These are phyloP conservation scores for Ogataea populi-albae DNA, from an alignment of 805 yeast genomes.

Conservation along the genomic window DNA sequence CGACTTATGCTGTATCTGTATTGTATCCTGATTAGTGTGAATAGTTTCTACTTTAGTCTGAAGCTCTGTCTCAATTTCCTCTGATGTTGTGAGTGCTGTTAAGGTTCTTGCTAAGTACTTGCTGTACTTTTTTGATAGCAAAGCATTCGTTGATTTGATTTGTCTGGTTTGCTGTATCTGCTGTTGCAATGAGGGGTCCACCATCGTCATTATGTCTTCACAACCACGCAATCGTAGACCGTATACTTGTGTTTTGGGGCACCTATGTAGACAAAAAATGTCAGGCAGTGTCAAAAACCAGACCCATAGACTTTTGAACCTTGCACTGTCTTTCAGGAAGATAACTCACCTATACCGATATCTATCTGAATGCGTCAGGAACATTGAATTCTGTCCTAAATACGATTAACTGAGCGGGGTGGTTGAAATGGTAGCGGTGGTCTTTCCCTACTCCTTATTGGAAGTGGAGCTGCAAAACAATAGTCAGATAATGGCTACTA, in stretches of 20 bases:
- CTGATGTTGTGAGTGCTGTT: constrained; percentile 13
- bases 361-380: no score
- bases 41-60: constrained; percentile 27
- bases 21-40: constrained; percentile 28
- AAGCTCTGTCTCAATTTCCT: constrained; percentile 19
- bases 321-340: background rate
- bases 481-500: constrained; percentile 20
- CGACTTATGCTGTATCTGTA: constrained; percentile 21
- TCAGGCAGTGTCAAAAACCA: no score
- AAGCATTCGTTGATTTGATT: constrained; percentile 20
- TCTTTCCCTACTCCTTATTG: constrained; percentile 16
- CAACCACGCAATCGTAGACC: no score
- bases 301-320: background rate
- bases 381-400: no score
- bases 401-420: no score
- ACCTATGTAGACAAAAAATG: no score
- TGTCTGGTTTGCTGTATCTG: constrained; percentile 24
- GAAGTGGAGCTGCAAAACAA: constrained; percentile 11
- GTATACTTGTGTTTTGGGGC: no score
- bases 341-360: no score
- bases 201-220: no score
- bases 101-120: constrained; percentile 22
- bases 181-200: constrained; percentile 24
- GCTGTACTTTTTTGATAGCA: constrained; percentile 20
- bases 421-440: constrained; percentile 22